Evolutionary conservation across 768 basidiomycete species (phyloP), one percentile per base, ranked within the genome.

Genomic region (Russula olivacea): DNA sequence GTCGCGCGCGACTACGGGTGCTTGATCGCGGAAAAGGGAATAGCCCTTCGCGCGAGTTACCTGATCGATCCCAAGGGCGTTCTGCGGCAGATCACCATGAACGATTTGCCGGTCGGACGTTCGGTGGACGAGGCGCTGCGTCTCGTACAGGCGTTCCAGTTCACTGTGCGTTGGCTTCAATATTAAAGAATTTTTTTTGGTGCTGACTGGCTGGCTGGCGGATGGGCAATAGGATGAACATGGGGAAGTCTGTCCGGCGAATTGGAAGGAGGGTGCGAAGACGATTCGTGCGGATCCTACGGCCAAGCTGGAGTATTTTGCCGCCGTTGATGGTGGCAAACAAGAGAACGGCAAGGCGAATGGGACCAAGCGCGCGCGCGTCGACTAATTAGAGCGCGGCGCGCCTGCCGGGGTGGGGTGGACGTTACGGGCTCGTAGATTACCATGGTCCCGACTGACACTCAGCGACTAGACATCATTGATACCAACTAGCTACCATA

Each of bases 51-150:
- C 61, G 94, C 89, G 1, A 77, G 90, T 23, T 93, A 92, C 79
- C 77, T 94, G 69, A 89, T 95, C 66, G 91, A 93, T 70, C 91
- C 91, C 57, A 85, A 89, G 76, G 91, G 90, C 55, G 80, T 79
- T 59, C 73, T 92, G 38, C 81, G 63, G 65, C 88, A 91, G 79
- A 87, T 90, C 68, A 92, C 91, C 59, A 79, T 96, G 65, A 96
- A 96, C 72, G 94, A 97, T 74, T 82, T 95, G 45, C 91, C 93
- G 15, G 93, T 96, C 54, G 94, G 94, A n/a, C 89, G 94, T 58
- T 93, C 91, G 3, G 93, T 96, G 58, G 93, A 93, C 41, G 94
- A 97, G 78, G 94, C 93, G 1, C 68, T 94, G 58, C 88, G 94
- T 63, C 84, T 97, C 54, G 78, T 97, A 76, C 86, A 95, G 75